Percentiles rank a stretch among this genome's conserved stretches.
Evolutionary conservation across 192 early-diverging fungal genomes (phyloP).

Genomic region (Obelidium mucronatum): DNA sequence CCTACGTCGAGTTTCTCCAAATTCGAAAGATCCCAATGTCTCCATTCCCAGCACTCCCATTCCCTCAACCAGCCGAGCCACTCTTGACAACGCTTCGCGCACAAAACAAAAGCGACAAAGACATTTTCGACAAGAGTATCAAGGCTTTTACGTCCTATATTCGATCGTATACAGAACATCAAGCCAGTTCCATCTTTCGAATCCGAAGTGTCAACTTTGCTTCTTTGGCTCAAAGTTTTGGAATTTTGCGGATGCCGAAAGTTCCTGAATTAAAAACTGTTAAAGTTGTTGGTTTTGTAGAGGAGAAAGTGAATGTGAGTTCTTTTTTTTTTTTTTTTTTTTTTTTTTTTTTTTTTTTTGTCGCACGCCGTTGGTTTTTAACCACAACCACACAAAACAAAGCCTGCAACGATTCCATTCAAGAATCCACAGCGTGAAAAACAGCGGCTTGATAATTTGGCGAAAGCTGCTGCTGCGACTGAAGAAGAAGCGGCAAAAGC

Average conservation of each 20-base stretch:
- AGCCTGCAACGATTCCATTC: constrained; percentile 73
- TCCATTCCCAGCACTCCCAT: constrained; percentile 11
- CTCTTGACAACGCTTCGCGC: constrained; percentile 49
- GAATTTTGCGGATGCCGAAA: constrained; percentile 82
- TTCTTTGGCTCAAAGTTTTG: constrained; percentile 80
- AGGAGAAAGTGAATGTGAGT: constrained; percentile 49
- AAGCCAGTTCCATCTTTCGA: constrained; percentile 91
- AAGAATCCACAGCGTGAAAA: constrained; percentile 74
- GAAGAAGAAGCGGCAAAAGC: constrained; percentile 35
- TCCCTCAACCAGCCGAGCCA: not conserved
- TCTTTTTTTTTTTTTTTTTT: not conserved
- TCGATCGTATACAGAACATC: constrained; percentile 93
- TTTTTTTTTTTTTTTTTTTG: not conserved
- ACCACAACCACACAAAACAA: not conserved
- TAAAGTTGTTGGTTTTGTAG: constrained; percentile 37
- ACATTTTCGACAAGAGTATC: constrained; percentile 76
- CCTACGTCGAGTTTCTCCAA: constrained; percentile 87
- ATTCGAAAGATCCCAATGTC: constrained; percentile 89
- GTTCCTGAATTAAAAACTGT: constrained; percentile 86
- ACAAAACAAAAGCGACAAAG: constrained; percentile 74
- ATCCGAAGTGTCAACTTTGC: constrained; percentile 83
- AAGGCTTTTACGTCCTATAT: constrained; percentile 91
- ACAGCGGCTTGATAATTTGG: constrained; percentile 54
- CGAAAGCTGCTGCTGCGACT: constrained; percentile 56
- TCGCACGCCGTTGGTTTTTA: not conserved